phyloP scores from a whole-genome alignment of 129 eudicot species.

The Oenanthe sinensis region DNA sequence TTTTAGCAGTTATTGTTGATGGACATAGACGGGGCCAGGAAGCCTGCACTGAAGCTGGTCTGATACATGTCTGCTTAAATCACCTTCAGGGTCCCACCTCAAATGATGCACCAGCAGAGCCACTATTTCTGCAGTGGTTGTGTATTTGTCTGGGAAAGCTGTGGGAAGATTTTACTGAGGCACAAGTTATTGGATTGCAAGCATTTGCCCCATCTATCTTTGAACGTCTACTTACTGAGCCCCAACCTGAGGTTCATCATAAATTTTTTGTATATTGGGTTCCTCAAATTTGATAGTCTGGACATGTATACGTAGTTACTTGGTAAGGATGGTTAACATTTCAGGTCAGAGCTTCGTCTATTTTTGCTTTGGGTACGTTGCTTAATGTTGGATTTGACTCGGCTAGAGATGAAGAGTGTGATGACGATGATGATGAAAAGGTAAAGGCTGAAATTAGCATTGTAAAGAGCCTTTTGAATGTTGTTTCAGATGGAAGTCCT shows the following conservation, averaged over 20 bases:
- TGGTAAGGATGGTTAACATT: slow-evolving; percentile 6
- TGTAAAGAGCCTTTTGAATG: slow-evolving; percentile 66
- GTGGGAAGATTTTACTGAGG: slow-evolving; percentile 97
- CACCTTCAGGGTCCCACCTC: slow-evolving; percentile 65
- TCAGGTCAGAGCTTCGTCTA: slow-evolving; percentile 98
- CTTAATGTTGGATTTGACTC: slow-evolving; percentile 89
- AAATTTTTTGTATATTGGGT: neutral
- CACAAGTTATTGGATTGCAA: slow-evolving; percentile 77
- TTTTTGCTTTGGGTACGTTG: slow-evolving; percentile 85
- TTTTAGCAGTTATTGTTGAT: slow-evolving; percentile 91
- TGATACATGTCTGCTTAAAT: slow-evolving; percentile 72
- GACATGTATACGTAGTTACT: neutral
- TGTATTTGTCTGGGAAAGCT: slow-evolving; percentile 91
- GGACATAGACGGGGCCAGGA: slow-evolving; percentile 94
- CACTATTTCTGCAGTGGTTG: slow-evolving; percentile 85
- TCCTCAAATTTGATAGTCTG: neutral
- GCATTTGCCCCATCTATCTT: slow-evolving; percentile 64
- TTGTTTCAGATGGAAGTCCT: slow-evolving; percentile 96
- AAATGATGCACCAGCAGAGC: slow-evolving; percentile 78
- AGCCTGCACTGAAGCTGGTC: slow-evolving; percentile 80
- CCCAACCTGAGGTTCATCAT: slow-evolving; percentile 79
- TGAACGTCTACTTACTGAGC: slow-evolving; percentile 72
- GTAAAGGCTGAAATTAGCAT: slow-evolving; percentile 65
- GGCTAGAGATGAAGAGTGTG: slow-evolving; percentile 59
- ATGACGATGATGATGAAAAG: slow-evolving; percentile 98